Base-by-base conservation (phyloP, 2,329 filamentous ascomycete species). In the Hypomyces perniciosus region DNA sequence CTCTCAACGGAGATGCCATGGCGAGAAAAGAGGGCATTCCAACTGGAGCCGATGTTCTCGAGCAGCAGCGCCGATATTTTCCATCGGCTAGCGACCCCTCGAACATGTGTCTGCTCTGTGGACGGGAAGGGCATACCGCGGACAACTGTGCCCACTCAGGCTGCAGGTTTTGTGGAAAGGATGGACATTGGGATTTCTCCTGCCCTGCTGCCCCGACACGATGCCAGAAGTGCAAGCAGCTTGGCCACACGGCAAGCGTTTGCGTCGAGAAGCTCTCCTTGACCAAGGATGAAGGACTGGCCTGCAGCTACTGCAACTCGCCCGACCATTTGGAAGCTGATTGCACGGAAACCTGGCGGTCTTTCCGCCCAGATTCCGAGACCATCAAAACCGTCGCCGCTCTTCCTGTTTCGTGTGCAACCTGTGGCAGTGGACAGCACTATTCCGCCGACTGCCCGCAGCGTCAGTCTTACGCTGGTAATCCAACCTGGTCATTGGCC, bases 281-380 rank as follows among this genome's bases (percentile, higher is more conserved):
- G 46, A 68, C 75, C 12, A 75, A 75, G 54, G 73, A 73, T 12
- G 80, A 84, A 50, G 73, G 74, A 26, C 68, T 77, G 43, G 74
- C 76, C 3, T 90, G 86, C 62, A 78, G 79, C 8, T 70, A 82
- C 33, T 90, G 86, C 64, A 69, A 69, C 37, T 74, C 74, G 6
- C 56, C 60, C 3, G 70, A 75, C 7, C 86, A 90, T 58, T 57
- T 75, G 7, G 85, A 88, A 61, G 62, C 70, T 9, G 67, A 76
- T 2, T 89, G 86, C 62, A 74, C 78, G 48, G 69, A 74, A 44
- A 68, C 84, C 27, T 88, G 83, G 83, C 72, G 77, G 51, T 80
- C 74, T 13, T 84, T 77, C 61, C 63, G 68, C 9, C 72, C 71
- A 2, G 64, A 68, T 10, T 58, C 66, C 8, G 61, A 66, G 12